Evolutionary conservation across 495 filamentous ascomycete species (phyloP), one percentile per base, ranked within the genome.

Genomic region (Penicillium crystallinum): DNA sequence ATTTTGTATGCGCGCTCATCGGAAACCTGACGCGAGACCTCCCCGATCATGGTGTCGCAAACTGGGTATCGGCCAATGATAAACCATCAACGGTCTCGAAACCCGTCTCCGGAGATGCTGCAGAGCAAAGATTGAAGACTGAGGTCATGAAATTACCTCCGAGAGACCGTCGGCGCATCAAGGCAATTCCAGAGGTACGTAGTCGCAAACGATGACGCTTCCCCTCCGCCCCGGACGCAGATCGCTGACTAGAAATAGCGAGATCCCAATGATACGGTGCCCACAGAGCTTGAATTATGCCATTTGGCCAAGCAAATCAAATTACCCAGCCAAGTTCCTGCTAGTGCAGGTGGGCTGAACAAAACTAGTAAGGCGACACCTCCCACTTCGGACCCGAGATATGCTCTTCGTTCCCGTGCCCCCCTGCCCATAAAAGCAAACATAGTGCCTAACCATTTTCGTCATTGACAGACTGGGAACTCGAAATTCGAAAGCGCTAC

Each of bases 51-150:
- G 91, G 90, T 56, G 87, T 95, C 58, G 95, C 93, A 53, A 88
- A 81, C 58, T 98, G 91, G 91, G 93, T 98, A 48, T 90, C 88
- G 57, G 89, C 89, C 19, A 96, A 93, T 62, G 92, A 97, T 72
- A 97, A 97, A 73, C 91, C 91, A n/a, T 82, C 81, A 21, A 72
- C 83, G 49, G 81, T 85, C 40, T 83, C 81, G 44, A 92, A 93
- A 68, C 88, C 87, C 23, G 82, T 88, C 30, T 84, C 84, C 8
- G 89, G 89, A 36, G 93, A 97, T 79, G 84, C 88, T n/a, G 84
- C 87, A 31, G 93, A 97, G 69, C 86, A 92, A 63, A 78, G 88
- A 60, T 65, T 97, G 55, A 97, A 96, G 78, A 86, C 81, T 46
- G 91, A 97, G 71, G 85, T 96, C 40, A 98, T 97, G 93, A 85